A percentile compares a stretch with the other conserved stretches of the same genome.
These are phyloP conservation scores for Ceratobasidium sp. DNA, from an alignment of 1,284 basidiomycete species.

Conservation along the genomic window DNA sequence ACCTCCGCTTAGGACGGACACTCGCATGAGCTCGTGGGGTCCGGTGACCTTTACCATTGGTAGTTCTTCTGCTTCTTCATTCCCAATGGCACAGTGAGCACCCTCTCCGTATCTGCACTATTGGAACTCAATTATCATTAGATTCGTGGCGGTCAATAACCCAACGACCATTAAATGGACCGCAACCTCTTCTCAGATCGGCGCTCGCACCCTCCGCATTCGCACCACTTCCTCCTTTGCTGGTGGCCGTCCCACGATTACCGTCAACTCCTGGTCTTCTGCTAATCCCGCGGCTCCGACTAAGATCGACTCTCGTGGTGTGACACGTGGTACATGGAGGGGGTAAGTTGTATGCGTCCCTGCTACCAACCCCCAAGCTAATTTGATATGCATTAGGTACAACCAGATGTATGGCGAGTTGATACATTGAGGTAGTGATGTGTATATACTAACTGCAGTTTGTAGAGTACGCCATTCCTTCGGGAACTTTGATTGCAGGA, in stretches of 20 bases:
- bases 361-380: not conserved
- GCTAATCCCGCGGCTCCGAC: conserved; percentile 42
- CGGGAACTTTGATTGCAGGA: conserved; percentile 38
- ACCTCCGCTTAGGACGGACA: conserved; percentile 1
- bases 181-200: conserved; percentile 37
- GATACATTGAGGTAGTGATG: not conserved
- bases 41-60: conserved; percentile 57
- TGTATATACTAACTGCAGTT: not conserved
- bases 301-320: conserved; percentile 46
- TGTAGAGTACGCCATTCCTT: conserved; percentile 38
- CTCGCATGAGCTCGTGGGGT: conserved; percentile 35
- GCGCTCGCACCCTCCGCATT: conserved; percentile 39
- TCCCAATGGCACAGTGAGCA: conserved; percentile 58
- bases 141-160: conserved; percentile 56
- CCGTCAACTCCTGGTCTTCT: conserved; percentile 43
- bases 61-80: conserved; percentile 50
- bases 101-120: not conserved
- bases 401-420: conserved; percentile 23
- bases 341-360: conserved; percentile 6
- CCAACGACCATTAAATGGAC: conserved; percentile 47
- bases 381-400: not conserved
- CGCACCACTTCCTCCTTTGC: conserved; percentile 45
- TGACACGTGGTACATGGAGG: conserved; percentile 46
- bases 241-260: conserved; percentile 43
- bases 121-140: not conserved